phyloP scores from a whole-genome alignment of 768 basidiomycete genomes.

The Kockovaella imperatae region DNA sequence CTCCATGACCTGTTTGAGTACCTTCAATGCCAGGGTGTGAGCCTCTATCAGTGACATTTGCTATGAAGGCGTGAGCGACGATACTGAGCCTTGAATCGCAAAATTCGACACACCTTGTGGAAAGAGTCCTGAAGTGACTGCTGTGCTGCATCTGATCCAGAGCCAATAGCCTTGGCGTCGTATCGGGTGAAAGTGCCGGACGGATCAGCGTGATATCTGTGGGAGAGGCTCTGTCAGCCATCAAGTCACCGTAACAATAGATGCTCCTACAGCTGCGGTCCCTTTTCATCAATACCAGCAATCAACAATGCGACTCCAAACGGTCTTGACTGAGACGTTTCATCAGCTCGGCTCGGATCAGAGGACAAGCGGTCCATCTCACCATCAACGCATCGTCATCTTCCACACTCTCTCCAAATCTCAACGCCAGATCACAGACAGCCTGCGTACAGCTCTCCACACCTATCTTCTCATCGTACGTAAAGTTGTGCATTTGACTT shows the following conservation, averaged over 20 bases:
- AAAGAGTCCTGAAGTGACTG: conserved; percentile 94
- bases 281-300: conserved; percentile 92
- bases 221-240: neutral
- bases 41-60: conserved; percentile 87
- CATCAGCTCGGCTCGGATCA: neutral
- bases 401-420: conserved; percentile 98
- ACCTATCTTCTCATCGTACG: conserved; percentile 92
- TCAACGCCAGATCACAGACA: conserved; percentile 89
- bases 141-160: conserved; percentile 95
- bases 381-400: conserved; percentile 98
- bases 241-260: neutral
- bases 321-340: conserved; percentile 61
- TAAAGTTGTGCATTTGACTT: conserved; percentile 72
- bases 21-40: conserved; percentile 72
- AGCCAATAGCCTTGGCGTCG: conserved; percentile 97
- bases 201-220: conserved; percentile 95
- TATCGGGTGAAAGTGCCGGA: conserved; percentile 96
- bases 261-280: conserved; percentile 77
- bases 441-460: conserved; percentile 98
- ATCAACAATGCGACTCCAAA: conserved; percentile 96
- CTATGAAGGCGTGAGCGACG: conserved; percentile 47
- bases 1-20: conserved; percentile 99
- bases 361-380: conserved; percentile 20
- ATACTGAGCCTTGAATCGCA: neutral
- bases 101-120: conserved; percentile 61